Evolutionary conservation across 192 early-diverging fungal genomes (phyloP).

Genomic region (Coemansia brasiliensis): DNA sequence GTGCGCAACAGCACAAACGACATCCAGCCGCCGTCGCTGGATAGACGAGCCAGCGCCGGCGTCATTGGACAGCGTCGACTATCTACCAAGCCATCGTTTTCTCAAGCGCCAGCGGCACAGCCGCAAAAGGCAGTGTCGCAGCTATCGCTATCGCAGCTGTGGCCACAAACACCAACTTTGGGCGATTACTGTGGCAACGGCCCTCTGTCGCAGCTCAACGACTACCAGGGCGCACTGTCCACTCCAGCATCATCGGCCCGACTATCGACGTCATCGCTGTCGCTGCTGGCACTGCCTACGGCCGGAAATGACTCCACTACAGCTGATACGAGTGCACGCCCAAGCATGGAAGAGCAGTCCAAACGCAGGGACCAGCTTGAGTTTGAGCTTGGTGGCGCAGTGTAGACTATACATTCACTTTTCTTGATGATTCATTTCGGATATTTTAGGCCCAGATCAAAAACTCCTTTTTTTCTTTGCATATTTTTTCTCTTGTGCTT

Average conservation of each 20-base stretch:
- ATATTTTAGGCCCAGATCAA: too few relatives aligned
- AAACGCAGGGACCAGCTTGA: conserved; percentile 1
- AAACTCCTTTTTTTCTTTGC: too few relatives aligned
- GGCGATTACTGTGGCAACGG: conserved; percentile 5
- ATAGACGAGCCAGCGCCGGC: conserved; percentile 46
- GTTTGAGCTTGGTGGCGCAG: conserved; percentile 10
- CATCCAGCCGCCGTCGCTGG: conserved; percentile 19
- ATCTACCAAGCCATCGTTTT: conserved; percentile 44
- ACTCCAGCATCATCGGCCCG: conserved; percentile 47
- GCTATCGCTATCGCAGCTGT: conserved; percentile 42
- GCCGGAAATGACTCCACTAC: not conserved
- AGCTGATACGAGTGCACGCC: not conserved
- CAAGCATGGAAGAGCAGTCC: conserved; percentile 16
- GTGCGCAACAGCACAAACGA: conserved; percentile 6
- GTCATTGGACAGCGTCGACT: conserved; percentile 55
- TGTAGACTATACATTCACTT: too few relatives aligned
- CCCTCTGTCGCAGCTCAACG: conserved; percentile 12
- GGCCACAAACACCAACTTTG: conserved; percentile 20
- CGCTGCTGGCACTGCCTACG: conserved; percentile 29
- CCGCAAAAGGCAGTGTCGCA: conserved; percentile 43
- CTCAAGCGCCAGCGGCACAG: conserved; percentile 14
- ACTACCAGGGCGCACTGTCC: conserved; percentile 30
- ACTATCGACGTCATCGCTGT: conserved; percentile 44
- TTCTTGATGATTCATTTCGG: too few relatives aligned
- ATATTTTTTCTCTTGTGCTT: too few relatives aligned